Evolutionary conservation across 164 flowering plant species (phyloP).

Genomic region (Annona cherimola): DNA sequence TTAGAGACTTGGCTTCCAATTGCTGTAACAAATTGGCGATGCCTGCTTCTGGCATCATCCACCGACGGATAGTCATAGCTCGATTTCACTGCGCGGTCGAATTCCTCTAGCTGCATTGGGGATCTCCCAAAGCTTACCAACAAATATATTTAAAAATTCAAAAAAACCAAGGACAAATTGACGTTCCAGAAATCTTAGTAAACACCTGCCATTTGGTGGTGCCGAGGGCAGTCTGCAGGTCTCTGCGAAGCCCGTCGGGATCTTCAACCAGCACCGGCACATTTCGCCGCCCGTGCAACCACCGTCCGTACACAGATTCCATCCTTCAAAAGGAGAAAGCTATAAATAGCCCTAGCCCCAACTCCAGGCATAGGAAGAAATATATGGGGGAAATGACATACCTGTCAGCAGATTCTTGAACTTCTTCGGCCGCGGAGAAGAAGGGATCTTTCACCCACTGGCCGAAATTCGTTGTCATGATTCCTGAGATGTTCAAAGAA

Average conservation of each 20-base stretch:
- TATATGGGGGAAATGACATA: conserved; percentile 12
- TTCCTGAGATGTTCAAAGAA: too few species aligned
- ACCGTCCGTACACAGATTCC: conserved; percentile 85
- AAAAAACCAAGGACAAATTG: not conserved
- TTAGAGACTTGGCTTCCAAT: conserved; percentile 45
- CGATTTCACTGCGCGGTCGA: conserved; percentile 58
- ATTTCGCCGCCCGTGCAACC: conserved; percentile 61
- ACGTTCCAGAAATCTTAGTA: not conserved
- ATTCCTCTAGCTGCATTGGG: conserved; percentile 75
- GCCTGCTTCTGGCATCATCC: conserved; percentile 66
- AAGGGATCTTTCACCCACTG: conserved; percentile 95
- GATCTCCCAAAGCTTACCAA: not conserved
- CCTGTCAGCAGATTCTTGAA: conserved; percentile 94
- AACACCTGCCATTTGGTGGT: conserved; percentile 97
- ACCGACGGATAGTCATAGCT: conserved; percentile 36
- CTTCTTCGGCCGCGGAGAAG: conserved; percentile 86
- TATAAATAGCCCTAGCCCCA: conserved; percentile 5
- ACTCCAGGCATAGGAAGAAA: not conserved
- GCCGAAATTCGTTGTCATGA: conserved; percentile 68
- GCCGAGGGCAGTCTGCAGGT: conserved; percentile 64
- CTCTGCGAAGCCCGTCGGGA: conserved; percentile 57
- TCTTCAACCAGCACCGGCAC: conserved; percentile 2
- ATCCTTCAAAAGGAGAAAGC: conserved; percentile 46
- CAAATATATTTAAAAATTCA: not conserved
- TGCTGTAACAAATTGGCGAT: conserved; percentile 64